Base-by-base conservation (phyloP, 306 rosid species). In the Alnus glutinosa region DNA sequence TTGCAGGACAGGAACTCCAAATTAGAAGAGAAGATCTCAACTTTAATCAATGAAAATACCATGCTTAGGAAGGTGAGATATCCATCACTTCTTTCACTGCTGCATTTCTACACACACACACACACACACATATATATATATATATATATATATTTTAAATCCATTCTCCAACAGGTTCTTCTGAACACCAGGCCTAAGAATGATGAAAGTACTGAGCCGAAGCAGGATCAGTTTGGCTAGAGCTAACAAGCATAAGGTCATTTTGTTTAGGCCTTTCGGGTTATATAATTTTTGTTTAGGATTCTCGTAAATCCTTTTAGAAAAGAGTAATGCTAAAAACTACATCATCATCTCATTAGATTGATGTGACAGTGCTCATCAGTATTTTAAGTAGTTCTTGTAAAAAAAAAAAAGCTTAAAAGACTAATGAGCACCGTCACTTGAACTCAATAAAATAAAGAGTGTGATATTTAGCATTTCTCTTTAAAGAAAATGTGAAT, bases 21-120 rank as follows among this genome's bases (percentile, higher is more conserved):
- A 32, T 84, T 90, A 69, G 94, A 91, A 84, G 97, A 91, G 30
- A 82, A 86, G 37, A 90, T 93, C 77, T 91, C 97, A 4, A 93
- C 97, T 34, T 80, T 91, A 62, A 71, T 78, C 64, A 90, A 90
- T 72, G 94, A 90, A 58, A 90, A 90, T 83, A 55, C 87, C 51
- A 88, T 88, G 94, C 90, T 88, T 18, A 82, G 92, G 0, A 90
- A 88, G 90, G 92, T 88, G 59, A 76, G 71, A 50, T 73, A 3
- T 9, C 48, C 9, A 1, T 9, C 66, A 28, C 7, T 44, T 3
- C 71, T 18, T 48, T 67, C 7, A 39, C 32, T 16, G 15, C 50
- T 15, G 13, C 9, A 34, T 52, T 37, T 55, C 2, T 48, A n/a
- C 64, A 39, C 1, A 5, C 4, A 12, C 2, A 23, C 73, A 28